Base-by-base conservation (phyloP, 495 filamentous ascomycete genomes). In the Penicillium diatomitis region DNA sequence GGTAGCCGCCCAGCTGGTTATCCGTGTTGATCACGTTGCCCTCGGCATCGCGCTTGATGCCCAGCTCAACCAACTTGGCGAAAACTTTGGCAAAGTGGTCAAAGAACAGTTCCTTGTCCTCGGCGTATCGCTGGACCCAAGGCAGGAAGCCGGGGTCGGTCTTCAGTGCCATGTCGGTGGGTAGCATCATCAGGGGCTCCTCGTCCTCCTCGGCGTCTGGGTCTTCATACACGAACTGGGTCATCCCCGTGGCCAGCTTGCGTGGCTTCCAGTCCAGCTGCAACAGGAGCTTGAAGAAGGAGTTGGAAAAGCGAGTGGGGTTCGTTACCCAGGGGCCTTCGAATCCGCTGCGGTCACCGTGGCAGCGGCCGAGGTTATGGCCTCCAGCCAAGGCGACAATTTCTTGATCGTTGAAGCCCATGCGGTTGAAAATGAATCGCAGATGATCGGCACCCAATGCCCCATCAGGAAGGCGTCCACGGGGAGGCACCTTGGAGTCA, bases 321-420 rank as follows among this genome's bases (percentile, higher is more conserved):
- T 78, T 81, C 51, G 80, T 79, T 44, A 82, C 78, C 81, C 80
- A 83, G 39, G 78, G 69, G 0, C 79, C 79, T 35, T 80, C 66
- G 55, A 82, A 84, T 8, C 80, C 81, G 34, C 70, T 76, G 10
- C 79, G 72, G 55, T 83, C 77, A n/a, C 48, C 60, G 54, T 83
- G 79, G 58, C 78, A 81, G n/a, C 80, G 69, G 1, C 78, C 78
- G 4, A 83, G 64, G 48, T 74, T 83, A 52, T 83, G 79, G 47
- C 78, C 81, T n/a, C 81, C 79, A 8, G 69, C 53, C 56, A 82
- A 50, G 27, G 78, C 80, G 3, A 84, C 80, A 41, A 82, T 82
- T 63, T 84, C 78, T 56, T 74, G 76, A 53, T 84, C 78, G 51
- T 73, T 71, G 65, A 83, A 82, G n/a, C 80, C 78, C 80, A 83